These are phyloP conservation scores for Xylaria sp. DNA, from an alignment of 2,329 filamentous ascomycete genomes.

Conservation along the genomic window DNA sequence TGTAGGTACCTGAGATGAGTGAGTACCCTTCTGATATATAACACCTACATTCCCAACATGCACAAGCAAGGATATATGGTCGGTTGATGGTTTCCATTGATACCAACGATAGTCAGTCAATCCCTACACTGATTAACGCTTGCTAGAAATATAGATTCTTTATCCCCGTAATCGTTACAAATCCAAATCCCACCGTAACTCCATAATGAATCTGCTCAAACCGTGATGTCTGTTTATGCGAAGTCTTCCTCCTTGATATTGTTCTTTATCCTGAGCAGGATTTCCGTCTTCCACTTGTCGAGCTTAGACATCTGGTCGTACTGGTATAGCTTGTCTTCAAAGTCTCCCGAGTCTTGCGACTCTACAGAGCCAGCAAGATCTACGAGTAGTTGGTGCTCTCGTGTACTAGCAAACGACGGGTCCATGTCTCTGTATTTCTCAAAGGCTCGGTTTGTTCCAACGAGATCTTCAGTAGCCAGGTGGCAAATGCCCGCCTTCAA, in stretches of 20 bases:
- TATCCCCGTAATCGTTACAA: conserved; percentile 19
- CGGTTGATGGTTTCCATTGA: conserved; percentile 10
- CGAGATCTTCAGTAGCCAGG: conserved; percentile 76
- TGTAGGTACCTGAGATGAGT: too few relatives aligned
- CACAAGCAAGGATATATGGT: background rate
- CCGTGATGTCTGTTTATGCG: conserved; percentile 39
- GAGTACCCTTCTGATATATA: background rate
- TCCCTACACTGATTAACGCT: conserved; percentile 32
- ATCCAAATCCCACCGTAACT: conserved; percentile 31
- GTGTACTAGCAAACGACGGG: conserved; percentile 77
- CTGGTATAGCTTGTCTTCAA: conserved; percentile 86
- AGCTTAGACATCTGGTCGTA: conserved; percentile 88
- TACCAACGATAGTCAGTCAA: conserved; percentile 20
- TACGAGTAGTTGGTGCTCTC: conserved; percentile 82
- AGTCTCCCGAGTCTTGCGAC: conserved; percentile 81
- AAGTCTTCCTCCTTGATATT: conserved; percentile 70
- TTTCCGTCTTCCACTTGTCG: conserved; percentile 95
- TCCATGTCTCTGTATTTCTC: conserved; percentile 85
- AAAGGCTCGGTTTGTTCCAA: conserved; percentile 81
- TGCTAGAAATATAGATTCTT: conserved; percentile 27
- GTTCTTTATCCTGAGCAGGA: conserved; percentile 85
- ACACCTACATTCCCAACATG: background rate
- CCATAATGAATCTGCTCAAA: conserved; percentile 28
- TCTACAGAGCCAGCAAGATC: conserved; percentile 82
- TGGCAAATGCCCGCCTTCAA: conserved; percentile 94